Percentiles rank a stretch among this genome's conserved stretches.
These are phyloP conservation scores for Xenosphaeropsis pyriputrescens DNA, from an alignment of 2,329 filamentous ascomycete genomes.

Conservation along the genomic window DNA sequence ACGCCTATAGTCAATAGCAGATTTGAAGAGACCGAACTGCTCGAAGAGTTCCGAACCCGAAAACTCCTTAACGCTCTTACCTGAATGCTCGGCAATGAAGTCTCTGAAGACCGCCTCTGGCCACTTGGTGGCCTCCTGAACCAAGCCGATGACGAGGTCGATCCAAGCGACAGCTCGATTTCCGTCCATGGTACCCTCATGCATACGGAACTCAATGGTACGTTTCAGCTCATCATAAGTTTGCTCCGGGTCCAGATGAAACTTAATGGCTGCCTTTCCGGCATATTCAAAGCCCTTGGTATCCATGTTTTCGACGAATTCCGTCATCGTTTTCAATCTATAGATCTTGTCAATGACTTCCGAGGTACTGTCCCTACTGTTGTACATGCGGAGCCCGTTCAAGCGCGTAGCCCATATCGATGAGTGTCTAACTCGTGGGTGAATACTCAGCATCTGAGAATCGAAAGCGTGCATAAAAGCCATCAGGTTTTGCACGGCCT, in stretches of 20 bases:
- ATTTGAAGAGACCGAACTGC: too few relatives aligned
- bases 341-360: too few relatives aligned
- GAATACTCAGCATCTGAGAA: conserved; percentile 11
- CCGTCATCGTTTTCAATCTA: not conserved
- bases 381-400: not conserved
- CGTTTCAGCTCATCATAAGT: not conserved
- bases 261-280: not conserved
- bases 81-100: too few relatives aligned
- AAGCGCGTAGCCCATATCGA: not conserved
- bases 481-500: conserved; percentile 15
- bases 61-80: too few relatives aligned
- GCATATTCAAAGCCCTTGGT: not conserved
- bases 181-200: conserved; percentile 1
- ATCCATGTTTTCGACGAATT: too few relatives aligned
- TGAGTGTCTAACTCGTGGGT: conserved; percentile 4
- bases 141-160: not conserved
- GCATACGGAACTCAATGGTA: conserved; percentile 9
- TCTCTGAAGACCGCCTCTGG: too few relatives aligned
- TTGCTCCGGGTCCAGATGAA: not conserved
- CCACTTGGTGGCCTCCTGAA: conserved; percentile 1
- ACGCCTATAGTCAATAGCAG: too few relatives aligned
- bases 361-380: too few relatives aligned
- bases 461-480: conserved; percentile 14
- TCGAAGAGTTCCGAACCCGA: too few relatives aligned
- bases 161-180: not conserved